Conservation (phyloP, 352 stramenopile species). For the Phytophthora quininea region DNA sequence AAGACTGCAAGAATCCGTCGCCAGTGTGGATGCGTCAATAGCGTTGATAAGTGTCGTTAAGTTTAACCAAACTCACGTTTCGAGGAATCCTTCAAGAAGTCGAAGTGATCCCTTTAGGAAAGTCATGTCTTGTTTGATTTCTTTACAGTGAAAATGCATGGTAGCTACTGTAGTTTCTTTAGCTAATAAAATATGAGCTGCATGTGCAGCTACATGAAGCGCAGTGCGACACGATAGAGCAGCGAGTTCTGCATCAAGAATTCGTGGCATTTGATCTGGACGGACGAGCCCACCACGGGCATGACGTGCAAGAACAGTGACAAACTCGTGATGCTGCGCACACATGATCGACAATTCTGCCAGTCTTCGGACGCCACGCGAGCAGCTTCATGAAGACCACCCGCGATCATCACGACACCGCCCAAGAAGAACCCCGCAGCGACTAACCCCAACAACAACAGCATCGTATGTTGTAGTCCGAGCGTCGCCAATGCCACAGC, state of each 20-base stretch:
- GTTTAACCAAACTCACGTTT: neutral
- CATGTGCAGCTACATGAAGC: constrained; percentile 62
- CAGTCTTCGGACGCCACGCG: constrained; percentile 62
- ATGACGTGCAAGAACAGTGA: constrained; percentile 80
- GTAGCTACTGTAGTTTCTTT: neutral
- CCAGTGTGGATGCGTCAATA: constrained; percentile 8
- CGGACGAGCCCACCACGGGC: constrained; percentile 61
- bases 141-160: neutral
- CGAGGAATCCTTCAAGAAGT: neutral
- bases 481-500: constrained; percentile 56
- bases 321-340: constrained; percentile 82
- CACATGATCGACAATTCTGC: constrained; percentile 68
- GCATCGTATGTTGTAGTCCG: constrained; percentile 60
- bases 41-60: constrained; percentile 19
- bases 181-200: constrained; percentile 12
- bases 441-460: constrained; percentile 58
- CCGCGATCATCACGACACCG: constrained; percentile 64
- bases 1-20: constrained; percentile 1
- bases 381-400: constrained; percentile 60
- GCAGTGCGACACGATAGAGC: constrained; percentile 72
- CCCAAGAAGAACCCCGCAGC: constrained; percentile 57
- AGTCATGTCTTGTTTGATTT: neutral
- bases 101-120: neutral
- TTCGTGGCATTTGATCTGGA: constrained; percentile 80
- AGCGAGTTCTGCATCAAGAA: constrained; percentile 77